Evolutionary conservation across 495 filamentous ascomycete genomes (phyloP), one percentile per base, ranked within the genome.

Genomic region (Aspergillus cristatus): DNA sequence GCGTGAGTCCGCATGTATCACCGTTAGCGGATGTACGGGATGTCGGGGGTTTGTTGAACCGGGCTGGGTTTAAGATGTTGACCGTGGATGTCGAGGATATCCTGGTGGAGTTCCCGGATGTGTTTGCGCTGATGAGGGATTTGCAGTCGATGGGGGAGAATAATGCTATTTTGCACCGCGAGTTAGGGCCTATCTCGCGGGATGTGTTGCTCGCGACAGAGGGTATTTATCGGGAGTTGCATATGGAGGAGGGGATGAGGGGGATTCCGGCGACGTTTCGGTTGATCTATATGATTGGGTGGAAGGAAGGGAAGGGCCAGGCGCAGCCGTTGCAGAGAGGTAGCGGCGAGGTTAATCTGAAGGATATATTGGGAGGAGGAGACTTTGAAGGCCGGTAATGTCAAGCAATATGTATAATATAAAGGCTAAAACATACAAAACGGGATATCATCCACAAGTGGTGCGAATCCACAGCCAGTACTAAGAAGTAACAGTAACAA

Each of bases 71-170:
- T 63, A 88, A 85, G 65, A 79, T 99, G 74, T 67, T 96, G 42
- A 99, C 93, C 10, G 86, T 99, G 0, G 93, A 99, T 50, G 84
- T 97, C 14, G 93, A 97, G 60, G 93, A 99, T 56, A 88, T 99
- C 33, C 72, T 96, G 22, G 84, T 99, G 8, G 87, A 94, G 54
- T 99, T 85, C 54, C 93, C 93, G n/a, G 76, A 89, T 63, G 81
- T 75, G 0, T 94, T 94, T 63, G 79, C 84, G 15, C 67, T 99
- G 40, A 94, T 97, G 88, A 61, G 73, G 52, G 93, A 99, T 59
- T 57, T 99, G 41, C 88, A 95, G 59, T 78, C 83, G 7, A 97
- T 97, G 87, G 89, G 88, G 1, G 89, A 96, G 68, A 79, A 72
- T 35, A 96, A 89, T 61, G 88, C 86, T 0, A 80, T 91, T 28